Evolutionary conservation across 2,329 filamentous ascomycete species (phyloP).

Genomic region (Curvularia hawaiiensis): DNA sequence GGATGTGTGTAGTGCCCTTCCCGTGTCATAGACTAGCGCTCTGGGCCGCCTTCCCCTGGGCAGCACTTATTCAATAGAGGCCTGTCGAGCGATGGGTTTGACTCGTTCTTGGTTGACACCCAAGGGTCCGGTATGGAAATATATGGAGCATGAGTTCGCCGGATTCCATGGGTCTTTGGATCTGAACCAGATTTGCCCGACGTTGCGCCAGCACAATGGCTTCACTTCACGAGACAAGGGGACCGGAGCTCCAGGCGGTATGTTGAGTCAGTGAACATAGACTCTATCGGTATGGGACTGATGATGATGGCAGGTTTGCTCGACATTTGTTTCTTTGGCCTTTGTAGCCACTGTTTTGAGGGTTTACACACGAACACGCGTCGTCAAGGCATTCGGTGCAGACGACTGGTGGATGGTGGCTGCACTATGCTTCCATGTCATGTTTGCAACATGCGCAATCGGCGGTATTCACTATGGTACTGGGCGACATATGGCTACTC

Average conservation of each 20-base stretch:
- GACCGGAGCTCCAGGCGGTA: constrained; percentile 41
- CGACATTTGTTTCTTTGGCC: constrained; percentile 49
- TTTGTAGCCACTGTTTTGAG: constrained; percentile 47
- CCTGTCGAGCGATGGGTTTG: constrained; percentile 12
- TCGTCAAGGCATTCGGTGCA: constrained; percentile 48
- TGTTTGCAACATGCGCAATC: constrained; percentile 41
- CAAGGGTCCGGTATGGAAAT: constrained; percentile 13
- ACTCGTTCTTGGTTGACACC: constrained; percentile 7
- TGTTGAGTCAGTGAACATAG: constrained; percentile 11
- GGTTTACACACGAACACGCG: constrained; percentile 48
- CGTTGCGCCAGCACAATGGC: constrained; percentile 26
- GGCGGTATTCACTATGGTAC: constrained; percentile 41
- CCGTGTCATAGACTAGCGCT: constrained; percentile 4
- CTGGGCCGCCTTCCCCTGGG: constrained; percentile 17
- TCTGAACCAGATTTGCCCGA: constrained; percentile 24
- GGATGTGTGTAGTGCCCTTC: constrained; percentile 5
- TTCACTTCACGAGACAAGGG: constrained; percentile 29
- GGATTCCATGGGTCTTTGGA: constrained; percentile 12
- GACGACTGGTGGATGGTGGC: constrained; percentile 43
- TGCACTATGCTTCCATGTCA: constrained; percentile 34
- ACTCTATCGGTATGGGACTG: constrained; percentile 4
- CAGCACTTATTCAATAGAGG: constrained; percentile 9
- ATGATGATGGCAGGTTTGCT: constrained; percentile 33
- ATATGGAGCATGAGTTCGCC: constrained; percentile 24
- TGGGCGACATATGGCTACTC: constrained; percentile 36